Base-by-base conservation (phyloP, 148 eudicot genomes). In the Talinum fruticosum region DNA sequence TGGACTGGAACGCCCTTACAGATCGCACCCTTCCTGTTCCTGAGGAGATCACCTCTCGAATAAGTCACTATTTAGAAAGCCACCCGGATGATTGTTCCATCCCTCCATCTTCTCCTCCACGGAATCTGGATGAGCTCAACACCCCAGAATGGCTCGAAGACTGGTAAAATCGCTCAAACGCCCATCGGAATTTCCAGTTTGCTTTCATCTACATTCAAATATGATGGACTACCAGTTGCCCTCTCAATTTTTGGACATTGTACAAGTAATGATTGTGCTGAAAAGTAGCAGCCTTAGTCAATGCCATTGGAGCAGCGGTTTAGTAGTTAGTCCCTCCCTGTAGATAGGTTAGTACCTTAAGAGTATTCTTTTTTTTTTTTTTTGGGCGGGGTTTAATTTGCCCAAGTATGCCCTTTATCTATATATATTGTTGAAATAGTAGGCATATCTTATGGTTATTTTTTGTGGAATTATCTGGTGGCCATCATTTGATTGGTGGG, bases 81-180 rank as follows among this genome's bases (percentile, higher is more conserved):
- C 83, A 53, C 69, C 29, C 72, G 0, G 91, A 88, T 8, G 97
- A 93, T 37, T 69, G 28, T 36, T 81, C 85, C 66, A 51, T 81
- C 53, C 72, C 84, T 28, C 70, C 82, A 23, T 75, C 80, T 79
- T 90, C 93, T 37, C 87, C 95, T 26, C 68, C 54, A 34, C 81
- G 54, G 57, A 83, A 79, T 61, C 23, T 66, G 24, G 87, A 85
- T 70, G 90, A 90, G 54, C 91, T 89, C 69, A 83, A 88, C 83
- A 74, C 91, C 35, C 82, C 86, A 28, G 92, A 90, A 77, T 93
- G 99, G 99, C 97, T 96, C 33, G 89, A 96, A 82, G 97, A 93
- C 77, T 96, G 99, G 99, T 96, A 10, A 88, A 84, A 61, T 62
- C 24, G 5, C 28, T 24, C 10, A 65, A 45, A 72, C 35, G 65